Base-by-base conservation (phyloP, 2,329 filamentous ascomycete genomes). In the Epicoccum nigrum region DNA sequence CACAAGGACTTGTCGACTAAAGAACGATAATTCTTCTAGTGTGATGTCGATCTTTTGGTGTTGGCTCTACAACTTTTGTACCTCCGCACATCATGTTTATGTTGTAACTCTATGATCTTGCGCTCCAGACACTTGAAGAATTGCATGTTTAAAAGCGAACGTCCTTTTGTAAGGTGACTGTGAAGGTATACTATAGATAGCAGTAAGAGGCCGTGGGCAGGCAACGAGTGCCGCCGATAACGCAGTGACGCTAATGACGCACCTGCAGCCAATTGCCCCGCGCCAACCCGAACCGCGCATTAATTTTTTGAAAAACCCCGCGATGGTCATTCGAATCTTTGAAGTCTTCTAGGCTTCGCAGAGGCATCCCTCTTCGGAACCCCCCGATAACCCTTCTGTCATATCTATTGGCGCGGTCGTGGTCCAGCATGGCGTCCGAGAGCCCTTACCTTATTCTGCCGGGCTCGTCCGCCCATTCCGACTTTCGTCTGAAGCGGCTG, bases 381-480 rank as follows among this genome's bases (percentile, higher is more conserved):
- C 53, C 46, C 35, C 51, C 54, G 53, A 57, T 28, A 52, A 44
- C 41, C 25, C 46, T 30, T 20, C 34, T 54, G 45, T 37, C 51
- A 56, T 42, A 46, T 46, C 41, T 54, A 46, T 51, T 45, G 49
- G 49, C 38, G 38, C 49, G 31, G 55, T 40, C 48, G 50, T 51
- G 37, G 42, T 40, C 43, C 52, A 63, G 38, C 41, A 72, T 72
- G 69, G 65, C 63, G 59, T 64, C 66, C 45, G 65, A 63, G 50
- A 60, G 64, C 42, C 64, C 70, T 20, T 78, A 76, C 62, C 67
- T 78, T 43, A 72, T 78, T 43, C 71, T 82, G 50, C 77, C 79
- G 37, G 80, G 80, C 59, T 77, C 79, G 42, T 72, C 80, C 47
- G 84, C 84, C 71, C 83, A 80, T 70, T 80, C 77, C 19, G 75